A percentile compares a stretch with the other conserved stretches of the same genome.
These are phyloP conservation scores for Primulina tabacum DNA, from an alignment of 257 asterid genomes.

Conservation along the genomic window DNA sequence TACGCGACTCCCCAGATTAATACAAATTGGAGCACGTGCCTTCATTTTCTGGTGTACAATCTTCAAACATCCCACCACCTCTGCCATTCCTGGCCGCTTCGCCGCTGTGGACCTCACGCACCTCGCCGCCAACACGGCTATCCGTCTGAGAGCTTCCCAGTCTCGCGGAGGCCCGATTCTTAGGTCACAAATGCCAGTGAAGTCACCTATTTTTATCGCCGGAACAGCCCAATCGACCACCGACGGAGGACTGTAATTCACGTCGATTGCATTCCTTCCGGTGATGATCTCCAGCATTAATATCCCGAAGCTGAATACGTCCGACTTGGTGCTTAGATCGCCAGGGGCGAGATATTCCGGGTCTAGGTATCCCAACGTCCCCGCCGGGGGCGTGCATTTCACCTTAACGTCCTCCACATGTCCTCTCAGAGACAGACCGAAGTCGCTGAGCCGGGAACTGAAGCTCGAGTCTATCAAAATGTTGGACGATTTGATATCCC, in stretches of 20 bases:
- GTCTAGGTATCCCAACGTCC: slow-evolving; percentile 86
- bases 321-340: slow-evolving; percentile 78
- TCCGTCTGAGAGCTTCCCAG: slow-evolving; percentile 35
- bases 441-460: slow-evolving; percentile 71
- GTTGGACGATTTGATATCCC: slow-evolving; percentile 81
- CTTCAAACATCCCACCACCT: slow-evolving; percentile 57
- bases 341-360: slow-evolving; percentile 84
- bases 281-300: slow-evolving; percentile 65
- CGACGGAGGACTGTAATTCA: slow-evolving; percentile 72
- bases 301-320: slow-evolving; percentile 87
- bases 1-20: slow-evolving; percentile 37
- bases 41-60: slow-evolving; percentile 39
- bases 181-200: slow-evolving; percentile 47
- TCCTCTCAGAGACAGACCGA: slow-evolving; percentile 77
- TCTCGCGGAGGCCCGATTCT: slow-evolving; percentile 56
- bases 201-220: slow-evolving; percentile 48
- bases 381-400: slow-evolving; percentile 85
- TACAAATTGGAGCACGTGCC: slow-evolving; percentile 29
- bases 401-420: slow-evolving; percentile 70
- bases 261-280: slow-evolving; percentile 81
- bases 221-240: slow-evolving; percentile 89
- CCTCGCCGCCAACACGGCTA: slow-evolving; percentile 57
- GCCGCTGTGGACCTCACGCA: slow-evolving; percentile 57
- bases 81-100: slow-evolving; percentile 80
- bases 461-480: slow-evolving; percentile 54